These are phyloP conservation scores for Volvariella surrecta DNA, from an alignment of 1,284 basidiomycete species.

Conservation along the genomic window DNA sequence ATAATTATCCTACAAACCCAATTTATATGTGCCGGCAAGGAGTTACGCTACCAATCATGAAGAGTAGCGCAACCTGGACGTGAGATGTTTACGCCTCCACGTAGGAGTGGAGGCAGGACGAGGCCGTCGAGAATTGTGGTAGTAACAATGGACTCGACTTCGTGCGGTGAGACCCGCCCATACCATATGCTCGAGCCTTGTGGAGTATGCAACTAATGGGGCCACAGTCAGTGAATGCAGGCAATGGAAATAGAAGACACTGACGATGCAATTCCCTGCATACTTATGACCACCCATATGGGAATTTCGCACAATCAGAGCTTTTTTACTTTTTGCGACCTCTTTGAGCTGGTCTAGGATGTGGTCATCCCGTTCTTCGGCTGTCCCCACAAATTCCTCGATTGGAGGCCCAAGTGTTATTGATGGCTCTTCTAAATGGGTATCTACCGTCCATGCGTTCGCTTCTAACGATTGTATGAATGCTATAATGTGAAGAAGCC, in stretches of 20 bases:
- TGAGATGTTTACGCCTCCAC: slow-evolving; percentile 73
- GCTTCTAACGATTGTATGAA: slow-evolving; percentile 52
- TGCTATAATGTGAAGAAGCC: slow-evolving; percentile 27
- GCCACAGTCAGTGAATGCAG: slow-evolving; percentile 1
- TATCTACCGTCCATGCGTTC: slow-evolving; percentile 70
- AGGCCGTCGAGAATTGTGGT: slow-evolving; percentile 81
- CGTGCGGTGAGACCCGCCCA: slow-evolving; percentile 86
- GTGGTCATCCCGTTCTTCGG: slow-evolving; percentile 28
- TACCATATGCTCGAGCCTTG: slow-evolving; percentile 84
- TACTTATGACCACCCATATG: slow-evolving; percentile 91
- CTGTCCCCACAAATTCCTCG: slow-evolving; percentile 40
- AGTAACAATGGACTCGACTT: slow-evolving; percentile 79
- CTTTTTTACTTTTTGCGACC: slow-evolving; percentile 42
- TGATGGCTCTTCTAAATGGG: slow-evolving; percentile 62
- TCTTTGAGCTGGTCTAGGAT: slow-evolving; percentile 42
- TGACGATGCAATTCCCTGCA: slow-evolving; percentile 84
- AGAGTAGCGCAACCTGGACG: slow-evolving; percentile 58
- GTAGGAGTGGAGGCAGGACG: slow-evolving; percentile 74
- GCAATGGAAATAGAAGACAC: slow-evolving; percentile 18
- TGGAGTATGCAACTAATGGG: slow-evolving; percentile 72
- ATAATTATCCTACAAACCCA: too few relatives aligned
- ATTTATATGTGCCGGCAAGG: too few relatives aligned
- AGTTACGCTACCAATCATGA: slow-evolving; percentile 66
- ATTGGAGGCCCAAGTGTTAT: slow-evolving; percentile 43
- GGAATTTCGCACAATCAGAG: slow-evolving; percentile 78